These are phyloP conservation scores for Leishmania turanica DNA, from an alignment of 208 protist species.

Conservation along the genomic window DNA sequence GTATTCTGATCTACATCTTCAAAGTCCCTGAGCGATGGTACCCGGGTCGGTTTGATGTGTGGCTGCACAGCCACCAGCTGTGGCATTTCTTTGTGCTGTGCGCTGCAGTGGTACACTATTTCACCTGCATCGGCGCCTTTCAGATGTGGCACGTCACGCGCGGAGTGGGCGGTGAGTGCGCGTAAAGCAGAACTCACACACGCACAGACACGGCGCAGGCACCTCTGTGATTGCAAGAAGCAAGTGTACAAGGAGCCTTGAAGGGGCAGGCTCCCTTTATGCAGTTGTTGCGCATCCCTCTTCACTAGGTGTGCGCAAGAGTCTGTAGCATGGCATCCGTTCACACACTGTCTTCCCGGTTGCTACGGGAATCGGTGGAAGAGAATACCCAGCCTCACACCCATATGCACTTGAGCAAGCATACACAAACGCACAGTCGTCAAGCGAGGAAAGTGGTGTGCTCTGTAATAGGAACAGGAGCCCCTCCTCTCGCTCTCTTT, in stretches of 20 bases:
- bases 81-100: constrained; percentile 81
- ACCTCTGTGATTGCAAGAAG: background rate
- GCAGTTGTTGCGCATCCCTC: background rate
- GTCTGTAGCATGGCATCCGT: background rate
- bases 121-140: constrained; percentile 70
- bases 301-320: background rate
- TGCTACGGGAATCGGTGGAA: background rate
- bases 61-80: constrained; percentile 74
- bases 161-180: constrained; percentile 31
- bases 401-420: background rate
- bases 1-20: constrained; percentile 81
- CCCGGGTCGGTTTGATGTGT: constrained; percentile 78
- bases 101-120: constrained; percentile 75
- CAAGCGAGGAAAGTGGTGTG: background rate
- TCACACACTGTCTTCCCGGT: background rate
- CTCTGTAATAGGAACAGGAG: background rate
- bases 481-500: background rate
- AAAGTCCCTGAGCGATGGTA: constrained; percentile 76
- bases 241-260: background rate
- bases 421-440: background rate
- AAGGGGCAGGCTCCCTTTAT: background rate
- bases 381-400: background rate
- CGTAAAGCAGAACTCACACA: background rate
- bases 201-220: background rate
- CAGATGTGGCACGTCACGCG: constrained; percentile 44